Base-by-base conservation (phyloP, 2,329 filamentous ascomycete genomes). In the Stachybotrys elegans region DNA sequence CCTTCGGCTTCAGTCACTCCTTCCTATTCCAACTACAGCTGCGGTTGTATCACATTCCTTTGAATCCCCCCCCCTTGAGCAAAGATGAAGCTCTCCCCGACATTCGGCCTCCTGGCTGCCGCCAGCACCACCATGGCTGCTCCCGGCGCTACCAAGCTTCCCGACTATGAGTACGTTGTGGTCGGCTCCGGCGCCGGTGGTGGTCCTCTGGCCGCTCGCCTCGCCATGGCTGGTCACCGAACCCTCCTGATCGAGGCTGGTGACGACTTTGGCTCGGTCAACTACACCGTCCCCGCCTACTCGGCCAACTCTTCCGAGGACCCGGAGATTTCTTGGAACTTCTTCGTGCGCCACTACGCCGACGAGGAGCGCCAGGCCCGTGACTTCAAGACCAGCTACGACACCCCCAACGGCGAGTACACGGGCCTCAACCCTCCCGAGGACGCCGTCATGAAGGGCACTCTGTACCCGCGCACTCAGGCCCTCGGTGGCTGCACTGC, bases 161-260 rank as follows among this genome's bases (percentile, higher is more conserved):
- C 50, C 4, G 48, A 52, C 45, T 64, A 63, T 53, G 79, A 83
- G 52, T 84, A 81, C 65, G 70, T 83, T 22, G 70, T 83, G 17
- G 77, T 83, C 14, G 80, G 80, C 14, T 78, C 75, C n/a, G 79
- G 79, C 3, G 70, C 79, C 3, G 79, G 79, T 25, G 79, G 79
- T 45, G 77, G 73, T 9, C 78, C 79, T 19, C 56, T 83, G 6
- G 78, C 79, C 3, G 73, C 75, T 7, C 70, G 78, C 29, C 70
- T 84, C 20, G 80, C 79, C 6, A 61, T 78, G 25, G 77, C 76
- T 17, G 80, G 79, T 32, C 72, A 76, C 64, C 77, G 72, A 51
- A 77, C 76, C 4, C 71, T 84, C 7, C 67, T 84, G 9, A 72
- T 84, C 42, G 80, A 84, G 51, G 79, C 79, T 6, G 80, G 79